Evolutionary conservation across 2,329 filamentous ascomycete species (phyloP).

Genomic region (Paecilomyces niveus): DNA sequence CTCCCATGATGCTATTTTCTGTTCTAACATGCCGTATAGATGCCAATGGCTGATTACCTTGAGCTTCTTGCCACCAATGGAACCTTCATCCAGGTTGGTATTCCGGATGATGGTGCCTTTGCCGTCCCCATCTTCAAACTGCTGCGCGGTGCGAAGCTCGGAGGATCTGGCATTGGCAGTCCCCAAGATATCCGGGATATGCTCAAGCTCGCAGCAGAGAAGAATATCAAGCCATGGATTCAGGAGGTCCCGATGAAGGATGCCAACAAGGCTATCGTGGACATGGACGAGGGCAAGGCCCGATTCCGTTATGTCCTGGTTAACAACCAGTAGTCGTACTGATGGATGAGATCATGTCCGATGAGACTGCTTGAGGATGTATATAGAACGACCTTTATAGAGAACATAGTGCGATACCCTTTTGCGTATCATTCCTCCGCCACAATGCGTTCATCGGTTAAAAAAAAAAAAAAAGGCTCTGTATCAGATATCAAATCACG

Average conservation of each 20-base stretch:
- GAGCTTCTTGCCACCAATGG: conserved; percentile 52
- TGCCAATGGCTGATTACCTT: conserved; percentile 59
- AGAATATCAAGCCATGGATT: conserved; percentile 36
- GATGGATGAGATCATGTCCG: not conserved
- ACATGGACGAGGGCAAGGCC: conserved; percentile 39
- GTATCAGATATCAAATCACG: not conserved
- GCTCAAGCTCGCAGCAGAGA: conserved; percentile 35
- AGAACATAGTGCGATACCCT: not conserved
- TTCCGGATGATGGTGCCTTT: conserved; percentile 53
- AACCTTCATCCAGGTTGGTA: conserved; percentile 58
- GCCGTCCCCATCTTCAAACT: conserved; percentile 50
- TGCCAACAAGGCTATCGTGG: conserved; percentile 36
- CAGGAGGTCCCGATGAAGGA: conserved; percentile 37
- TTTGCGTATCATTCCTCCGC: not conserved
- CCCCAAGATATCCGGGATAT: conserved; percentile 37
- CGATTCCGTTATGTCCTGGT: conserved; percentile 41
- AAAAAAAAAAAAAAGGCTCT: not conserved
- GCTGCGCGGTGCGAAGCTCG: conserved; percentile 48
- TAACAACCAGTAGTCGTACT: conserved; percentile 23
- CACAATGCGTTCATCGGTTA: not conserved
- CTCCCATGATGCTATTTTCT: not conserved
- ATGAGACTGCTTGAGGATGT: not conserved
- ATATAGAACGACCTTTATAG: not conserved
- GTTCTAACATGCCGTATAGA: conserved; percentile 23
- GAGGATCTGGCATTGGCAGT: conserved; percentile 39